Evolutionary conservation across 1,284 basidiomycete genomes (phyloP), one percentile per base, ranked within the genome.

Genomic region (Stereum hirsutum): DNA sequence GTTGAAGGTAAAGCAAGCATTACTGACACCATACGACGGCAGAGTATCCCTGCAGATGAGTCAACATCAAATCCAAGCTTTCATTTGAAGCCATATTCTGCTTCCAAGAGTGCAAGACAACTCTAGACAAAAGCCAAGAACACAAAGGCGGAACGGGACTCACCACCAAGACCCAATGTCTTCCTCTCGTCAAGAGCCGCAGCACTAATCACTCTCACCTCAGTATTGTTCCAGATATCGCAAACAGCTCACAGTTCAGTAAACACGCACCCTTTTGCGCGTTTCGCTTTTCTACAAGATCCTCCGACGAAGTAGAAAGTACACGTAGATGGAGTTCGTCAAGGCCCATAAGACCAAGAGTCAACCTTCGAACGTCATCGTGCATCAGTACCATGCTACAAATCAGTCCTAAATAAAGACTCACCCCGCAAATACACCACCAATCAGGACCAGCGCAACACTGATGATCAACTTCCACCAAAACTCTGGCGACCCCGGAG

Each of bases 91-190:
- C n/a, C n/a, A n/a, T n/a, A n/a, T n/a, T n/a, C n/a, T n/a, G n/a
- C n/a, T n/a, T n/a, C n/a, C n/a, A n/a, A n/a, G n/a, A n/a, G 31
- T 14, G 5, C 3, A n/a, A 32, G 17, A 3, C 19, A 17, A 21
- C 27, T 8, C 42, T 28, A 54, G 14, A 52, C 44, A 11, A 17
- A 38, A 11, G 20, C 24, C 27, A 41, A 28, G 2, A 37, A 35
- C 40, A 30, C 31, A 6, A 17, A 21, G 21, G 24, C 5, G 21
- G 45, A 32, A 41, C 17, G 41, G 6, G 8, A 72, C 81, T 48
- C 57, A 89, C 87, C 39, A 95, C 91, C 17, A 97, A 74, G 10
- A 97, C 91, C 93, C 94, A 97, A 62, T 97, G 94, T 10, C 91
- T 74, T 0, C 93, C 90, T 54, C 75, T 82, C 41, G 66, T 68